phyloP scores from a whole-genome alignment of 2,329 filamentous ascomycete species.

The Dendryphion nanum region DNA sequence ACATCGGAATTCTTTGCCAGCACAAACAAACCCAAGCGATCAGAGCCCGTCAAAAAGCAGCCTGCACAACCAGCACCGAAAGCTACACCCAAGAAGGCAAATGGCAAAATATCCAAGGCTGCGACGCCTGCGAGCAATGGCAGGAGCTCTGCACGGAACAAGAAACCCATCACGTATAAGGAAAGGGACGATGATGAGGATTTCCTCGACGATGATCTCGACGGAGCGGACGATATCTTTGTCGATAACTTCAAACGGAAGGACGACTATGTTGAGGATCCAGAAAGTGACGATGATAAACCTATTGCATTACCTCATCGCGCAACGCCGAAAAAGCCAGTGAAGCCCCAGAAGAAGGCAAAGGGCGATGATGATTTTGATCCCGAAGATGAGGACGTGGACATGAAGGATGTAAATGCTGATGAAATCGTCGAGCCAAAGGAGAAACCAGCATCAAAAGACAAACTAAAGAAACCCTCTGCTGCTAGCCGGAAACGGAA shows the following conservation, averaged over 20 bases:
- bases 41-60: conserved; percentile 41
- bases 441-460: conserved; percentile 39
- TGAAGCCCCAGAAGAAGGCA: conserved; percentile 49
- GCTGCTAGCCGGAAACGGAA: conserved; percentile 54
- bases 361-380: conserved; percentile 43
- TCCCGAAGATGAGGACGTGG: conserved; percentile 47
- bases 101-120: conserved; percentile 27
- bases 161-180: conserved; percentile 43
- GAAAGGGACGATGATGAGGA: conserved; percentile 65
- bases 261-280: conserved; percentile 65
- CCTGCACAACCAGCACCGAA: conserved; percentile 26
- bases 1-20: conserved; percentile 63
- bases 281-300: conserved; percentile 28
- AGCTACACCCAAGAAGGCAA: conserved; percentile 31
- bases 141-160: conserved; percentile 38
- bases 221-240: conserved; percentile 78
- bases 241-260: conserved; percentile 69
- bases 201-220: conserved; percentile 45
- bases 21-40: conserved; percentile 56
- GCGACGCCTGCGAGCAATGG: conserved; percentile 37
- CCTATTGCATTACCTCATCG: conserved; percentile 31
- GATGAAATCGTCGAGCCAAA: conserved; percentile 47
- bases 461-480: conserved; percentile 39
- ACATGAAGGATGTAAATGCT: conserved; percentile 53
- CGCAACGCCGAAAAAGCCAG: conserved; percentile 34